phyloP scores from a whole-genome alignment of 1,284 basidiomycete genomes.

The Microstroma glucosiphilum region DNA sequence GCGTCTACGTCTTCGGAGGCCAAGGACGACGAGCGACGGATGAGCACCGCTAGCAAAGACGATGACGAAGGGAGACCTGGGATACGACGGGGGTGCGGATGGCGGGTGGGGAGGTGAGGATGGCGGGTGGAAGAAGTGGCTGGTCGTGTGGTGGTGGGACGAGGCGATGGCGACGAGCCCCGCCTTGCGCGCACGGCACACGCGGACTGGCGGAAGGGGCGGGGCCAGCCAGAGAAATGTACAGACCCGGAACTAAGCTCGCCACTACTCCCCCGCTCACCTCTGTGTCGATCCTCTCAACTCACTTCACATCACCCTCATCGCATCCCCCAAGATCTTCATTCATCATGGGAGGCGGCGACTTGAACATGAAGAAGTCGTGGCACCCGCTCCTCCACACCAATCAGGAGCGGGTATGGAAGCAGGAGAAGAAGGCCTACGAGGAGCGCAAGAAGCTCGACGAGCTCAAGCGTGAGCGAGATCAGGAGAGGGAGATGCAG shows the following conservation, averaged over 20 bases:
- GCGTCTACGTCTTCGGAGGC: no score
- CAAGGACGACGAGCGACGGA: no score
- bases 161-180: background rate
- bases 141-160: background rate
- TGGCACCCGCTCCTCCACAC: conserved; percentile 97
- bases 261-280: background rate
- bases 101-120: no score
- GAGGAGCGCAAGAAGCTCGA: conserved; percentile 98
- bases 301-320: background rate
- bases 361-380: conserved; percentile 71
- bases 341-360: conserved; percentile 72
- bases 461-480: conserved; percentile 90
- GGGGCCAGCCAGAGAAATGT: no score
- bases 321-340: conserved; percentile 15
- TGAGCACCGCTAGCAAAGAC: no score
- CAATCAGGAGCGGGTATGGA: conserved; percentile 98
- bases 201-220: background rate
- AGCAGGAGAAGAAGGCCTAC: conserved; percentile 91
- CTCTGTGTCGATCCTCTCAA: background rate
- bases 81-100: no score
- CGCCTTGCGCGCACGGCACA: conserved; percentile 13
- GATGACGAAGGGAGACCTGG: no score
- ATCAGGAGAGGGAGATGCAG: conserved; percentile 91
- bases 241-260: no score
- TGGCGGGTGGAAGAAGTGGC: background rate